phyloP scores from a whole-genome alignment of 2,329 filamentous ascomycete species.

The Penicillium sp. region DNA sequence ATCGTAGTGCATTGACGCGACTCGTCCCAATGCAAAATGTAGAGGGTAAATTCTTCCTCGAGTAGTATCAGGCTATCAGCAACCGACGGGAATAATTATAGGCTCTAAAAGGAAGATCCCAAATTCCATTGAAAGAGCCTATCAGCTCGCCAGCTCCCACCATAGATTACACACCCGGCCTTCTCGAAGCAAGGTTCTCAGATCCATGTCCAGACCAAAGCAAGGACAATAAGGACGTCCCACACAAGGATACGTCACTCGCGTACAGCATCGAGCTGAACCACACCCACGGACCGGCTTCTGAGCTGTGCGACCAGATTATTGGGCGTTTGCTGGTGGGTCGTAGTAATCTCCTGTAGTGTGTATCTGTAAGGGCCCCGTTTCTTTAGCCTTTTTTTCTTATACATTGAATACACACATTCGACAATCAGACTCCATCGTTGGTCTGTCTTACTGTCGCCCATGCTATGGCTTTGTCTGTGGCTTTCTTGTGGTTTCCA shows the following conservation, averaged over 20 bases:
- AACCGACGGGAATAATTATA: no score
- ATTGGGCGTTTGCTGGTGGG: slow-evolving; percentile 16
- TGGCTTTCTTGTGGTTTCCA: not conserved
- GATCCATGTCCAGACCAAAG: slow-evolving; percentile 14
- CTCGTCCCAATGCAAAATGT: not conserved
- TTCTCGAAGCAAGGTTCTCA: slow-evolving; percentile 26
- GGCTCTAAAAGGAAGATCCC: no score
- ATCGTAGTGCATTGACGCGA: not conserved
- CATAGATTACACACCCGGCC: not conserved
- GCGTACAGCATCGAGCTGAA: slow-evolving; percentile 14
- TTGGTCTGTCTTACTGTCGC: not conserved
- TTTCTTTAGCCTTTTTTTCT: not conserved
- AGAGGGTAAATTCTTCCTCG: not conserved
- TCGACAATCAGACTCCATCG: not conserved
- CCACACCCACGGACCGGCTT: slow-evolving; percentile 19
- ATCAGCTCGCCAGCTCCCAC: not conserved
- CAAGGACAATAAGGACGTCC: slow-evolving; percentile 18
- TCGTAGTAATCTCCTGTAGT: slow-evolving; percentile 17
- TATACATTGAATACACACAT: not conserved
- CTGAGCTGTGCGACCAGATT: not conserved
- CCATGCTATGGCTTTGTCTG: not conserved
- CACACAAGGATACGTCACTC: slow-evolving; percentile 16
- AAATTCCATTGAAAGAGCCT: no score
- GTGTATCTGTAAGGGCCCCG: slow-evolving; percentile 10
- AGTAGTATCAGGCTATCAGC: no score